These are phyloP conservation scores for Wolfiporia cocos DNA, from an alignment of 1,284 basidiomycete species.

Conservation along the genomic window DNA sequence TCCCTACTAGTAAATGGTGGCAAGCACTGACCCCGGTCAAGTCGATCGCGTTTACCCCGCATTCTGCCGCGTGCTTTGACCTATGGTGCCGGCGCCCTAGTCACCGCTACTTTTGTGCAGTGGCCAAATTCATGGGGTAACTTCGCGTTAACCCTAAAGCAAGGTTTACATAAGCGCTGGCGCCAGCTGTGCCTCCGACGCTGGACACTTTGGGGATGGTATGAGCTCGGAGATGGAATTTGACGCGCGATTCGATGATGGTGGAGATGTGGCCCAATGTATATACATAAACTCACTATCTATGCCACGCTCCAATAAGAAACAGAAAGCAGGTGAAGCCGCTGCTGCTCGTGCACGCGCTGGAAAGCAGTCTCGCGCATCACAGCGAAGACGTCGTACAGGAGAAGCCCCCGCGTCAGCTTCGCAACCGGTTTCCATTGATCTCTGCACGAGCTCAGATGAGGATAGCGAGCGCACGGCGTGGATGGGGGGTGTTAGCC, in stretches of 20 bases:
- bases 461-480: neutral
- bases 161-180: no score
- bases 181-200: no score
- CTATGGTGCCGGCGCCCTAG: neutral
- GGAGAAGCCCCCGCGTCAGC: neutral
- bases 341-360: neutral
- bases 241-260: no score
- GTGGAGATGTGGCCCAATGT: no score
- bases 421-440: neutral
- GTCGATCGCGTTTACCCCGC: constrained; percentile 6
- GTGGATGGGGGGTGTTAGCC: neutral
- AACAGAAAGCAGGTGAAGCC: neutral
- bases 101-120: no score
- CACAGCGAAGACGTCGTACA: neutral
- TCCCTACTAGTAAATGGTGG: neutral
- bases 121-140: no score
- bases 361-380: neutral
- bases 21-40: neutral
- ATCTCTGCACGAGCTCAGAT: neutral
- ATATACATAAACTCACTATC: neutral
- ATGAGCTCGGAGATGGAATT: no score
- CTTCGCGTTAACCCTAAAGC: no score
- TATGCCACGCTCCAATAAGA: neutral
- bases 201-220: no score
- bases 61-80: constrained; percentile 1